Conservation (phyloP, 148 eudicot genomes). For the Polygonum maritimum region DNA sequence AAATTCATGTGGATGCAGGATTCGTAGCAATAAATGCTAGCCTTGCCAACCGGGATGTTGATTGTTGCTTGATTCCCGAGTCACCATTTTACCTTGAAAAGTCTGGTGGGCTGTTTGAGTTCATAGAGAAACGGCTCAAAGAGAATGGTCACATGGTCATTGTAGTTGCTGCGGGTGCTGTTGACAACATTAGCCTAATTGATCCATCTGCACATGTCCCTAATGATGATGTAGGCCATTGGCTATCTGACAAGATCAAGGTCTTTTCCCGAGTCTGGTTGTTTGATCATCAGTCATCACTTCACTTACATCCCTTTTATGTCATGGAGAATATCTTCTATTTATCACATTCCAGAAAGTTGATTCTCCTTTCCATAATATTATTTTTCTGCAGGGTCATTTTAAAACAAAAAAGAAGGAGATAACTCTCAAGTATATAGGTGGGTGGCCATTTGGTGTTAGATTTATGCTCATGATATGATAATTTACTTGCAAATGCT, state of each 20-base stretch:
- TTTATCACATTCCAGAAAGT: background rate
- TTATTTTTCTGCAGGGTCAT: constrained; percentile 43
- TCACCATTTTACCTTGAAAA: constrained; percentile 83
- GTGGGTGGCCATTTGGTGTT: constrained; percentile 21
- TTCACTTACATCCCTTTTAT: background rate
- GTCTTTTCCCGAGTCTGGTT: constrained; percentile 17
- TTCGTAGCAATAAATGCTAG: constrained; percentile 90
- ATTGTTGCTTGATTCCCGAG: constrained; percentile 91
- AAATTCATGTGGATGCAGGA: constrained; percentile 32
- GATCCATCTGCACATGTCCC: constrained; percentile 78
- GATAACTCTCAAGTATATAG: constrained; percentile 86
- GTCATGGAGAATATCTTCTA: background rate
- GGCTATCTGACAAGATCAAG: constrained; percentile 81
- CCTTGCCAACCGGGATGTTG: constrained; percentile 90
- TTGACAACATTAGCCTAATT: constrained; percentile 42
- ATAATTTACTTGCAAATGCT: background rate
- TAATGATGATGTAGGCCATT: constrained; percentile 67
- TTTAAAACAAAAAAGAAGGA: constrained; percentile 41
- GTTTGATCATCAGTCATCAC: background rate
- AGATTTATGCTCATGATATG: background rate
- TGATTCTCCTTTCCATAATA: background rate
- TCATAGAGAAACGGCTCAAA: constrained; percentile 54
- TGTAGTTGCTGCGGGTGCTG: constrained; percentile 90
- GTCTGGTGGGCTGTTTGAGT: constrained; percentile 68
- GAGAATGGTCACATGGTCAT: constrained; percentile 84